phyloP scores from a whole-genome alignment of 2,329 filamentous ascomycete genomes.

The Phoma herbarum region DNA sequence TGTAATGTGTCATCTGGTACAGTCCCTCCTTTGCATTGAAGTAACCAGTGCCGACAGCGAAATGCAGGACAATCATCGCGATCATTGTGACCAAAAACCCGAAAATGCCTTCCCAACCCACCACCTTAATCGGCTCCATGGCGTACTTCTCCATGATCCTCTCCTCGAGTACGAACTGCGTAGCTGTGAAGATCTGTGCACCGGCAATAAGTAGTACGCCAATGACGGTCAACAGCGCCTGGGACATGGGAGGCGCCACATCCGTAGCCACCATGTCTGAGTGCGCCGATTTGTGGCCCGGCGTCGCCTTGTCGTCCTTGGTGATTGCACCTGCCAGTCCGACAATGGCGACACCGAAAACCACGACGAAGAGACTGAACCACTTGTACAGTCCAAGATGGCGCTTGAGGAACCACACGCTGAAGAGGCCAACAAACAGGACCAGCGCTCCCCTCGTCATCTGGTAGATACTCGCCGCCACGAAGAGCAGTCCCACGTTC shows the following conservation, averaged over 20 bases:
- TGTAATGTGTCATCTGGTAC: constrained; percentile 78
- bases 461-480: constrained; percentile 96
- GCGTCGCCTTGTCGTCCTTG: constrained; percentile 67
- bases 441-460: constrained; percentile 97
- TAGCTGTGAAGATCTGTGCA: constrained; percentile 95
- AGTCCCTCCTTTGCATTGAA: constrained; percentile 91
- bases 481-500: constrained; percentile 93
- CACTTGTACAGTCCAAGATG: constrained; percentile 89
- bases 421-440: constrained; percentile 94
- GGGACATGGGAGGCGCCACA: constrained; percentile 50
- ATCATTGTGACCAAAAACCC: constrained; percentile 82
- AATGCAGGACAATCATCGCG: constrained; percentile 81
- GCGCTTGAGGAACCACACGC: constrained; percentile 85
- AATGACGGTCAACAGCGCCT: constrained; percentile 74
- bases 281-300: constrained; percentile 36
- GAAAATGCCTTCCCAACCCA: constrained; percentile 96
- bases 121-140: constrained; percentile 87
- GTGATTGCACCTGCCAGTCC: constrained; percentile 88
- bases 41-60: constrained; percentile 80
- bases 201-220: constrained; percentile 91
- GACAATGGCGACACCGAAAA: constrained; percentile 86
- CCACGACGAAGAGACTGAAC: constrained; percentile 85
- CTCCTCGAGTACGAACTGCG: constrained; percentile 95
- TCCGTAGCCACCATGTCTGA: constrained; percentile 29
- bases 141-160: constrained; percentile 83